phyloP scores from a whole-genome alignment of 441 rosid species.

The Euphorbia schlechtendalii region DNA sequence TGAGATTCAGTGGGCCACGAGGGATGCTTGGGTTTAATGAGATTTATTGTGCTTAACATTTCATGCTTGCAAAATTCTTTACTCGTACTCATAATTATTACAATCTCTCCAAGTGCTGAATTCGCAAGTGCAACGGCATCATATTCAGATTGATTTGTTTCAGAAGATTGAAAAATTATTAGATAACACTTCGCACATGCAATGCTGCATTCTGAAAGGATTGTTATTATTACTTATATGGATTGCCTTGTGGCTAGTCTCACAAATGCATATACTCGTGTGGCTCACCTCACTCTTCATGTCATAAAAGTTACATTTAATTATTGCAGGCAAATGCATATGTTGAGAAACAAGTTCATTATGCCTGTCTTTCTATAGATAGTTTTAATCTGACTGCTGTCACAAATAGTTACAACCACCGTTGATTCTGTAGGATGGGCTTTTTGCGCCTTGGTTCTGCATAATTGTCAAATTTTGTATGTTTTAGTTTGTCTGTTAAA shows the following conservation, averaged over 20 bases:
- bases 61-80: not conserved
- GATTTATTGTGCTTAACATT: not conserved
- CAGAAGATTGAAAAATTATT: not conserved
- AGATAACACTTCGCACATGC: too few species aligned
- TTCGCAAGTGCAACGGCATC: not conserved
- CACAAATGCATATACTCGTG: not conserved
- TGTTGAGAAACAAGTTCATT: slow-evolving; percentile 5
- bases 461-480: slow-evolving; percentile 7
- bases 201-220: not conserved
- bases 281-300: not conserved
- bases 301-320: not conserved
- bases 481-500: not conserved
- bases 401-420: not conserved
- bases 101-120: not conserved
- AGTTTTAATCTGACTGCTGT: not conserved
- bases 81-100: not conserved
- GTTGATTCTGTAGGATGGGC: not conserved
- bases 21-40: not conserved
- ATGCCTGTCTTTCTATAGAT: not conserved
- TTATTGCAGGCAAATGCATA: not conserved
- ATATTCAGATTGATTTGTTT: not conserved
- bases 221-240: not conserved
- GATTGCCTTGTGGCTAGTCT: not conserved
- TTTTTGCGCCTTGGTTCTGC: not conserved
- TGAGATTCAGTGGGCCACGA: not conserved